Percentiles rank a stretch among this genome's conserved stretches.
Evolutionary conservation across 2,329 filamentous ascomycete genomes (phyloP).

Genomic region (Fusarium subtropicale): DNA sequence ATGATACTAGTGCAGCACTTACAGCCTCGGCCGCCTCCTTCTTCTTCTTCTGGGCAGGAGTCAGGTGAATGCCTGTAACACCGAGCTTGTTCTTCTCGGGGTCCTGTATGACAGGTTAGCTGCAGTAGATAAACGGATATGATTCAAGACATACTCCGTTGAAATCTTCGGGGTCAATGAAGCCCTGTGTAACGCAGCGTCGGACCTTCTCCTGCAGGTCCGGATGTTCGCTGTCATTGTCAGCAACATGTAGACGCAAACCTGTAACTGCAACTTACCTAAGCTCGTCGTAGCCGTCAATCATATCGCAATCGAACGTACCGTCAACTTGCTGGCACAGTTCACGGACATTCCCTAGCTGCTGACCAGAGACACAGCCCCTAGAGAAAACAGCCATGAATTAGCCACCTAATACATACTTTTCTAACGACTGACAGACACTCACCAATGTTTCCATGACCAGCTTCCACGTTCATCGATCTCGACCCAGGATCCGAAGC

Average conservation of each 20-base stretch:
- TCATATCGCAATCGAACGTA: slow-evolving; percentile 69
- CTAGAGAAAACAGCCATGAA: slow-evolving; percentile 57
- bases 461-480: slow-evolving; percentile 72
- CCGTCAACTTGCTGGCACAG: slow-evolving; percentile 60
- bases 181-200: slow-evolving; percentile 77
- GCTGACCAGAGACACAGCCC: slow-evolving; percentile 87
- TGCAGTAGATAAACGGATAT: not conserved
- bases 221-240: slow-evolving; percentile 56
- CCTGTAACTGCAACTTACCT: slow-evolving; percentile 53
- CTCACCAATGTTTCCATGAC: slow-evolving; percentile 89
- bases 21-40: slow-evolving; percentile 48
- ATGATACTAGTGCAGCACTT: slow-evolving; percentile 16
- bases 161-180: slow-evolving; percentile 88
- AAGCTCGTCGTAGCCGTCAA: slow-evolving; percentile 87
- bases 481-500: slow-evolving; percentile 79
- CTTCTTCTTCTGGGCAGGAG: slow-evolving; percentile 53
- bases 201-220: slow-evolving; percentile 80
- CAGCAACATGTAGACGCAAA: slow-evolving; percentile 6
- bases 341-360: slow-evolving; percentile 74
- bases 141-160: slow-evolving; percentile 75
- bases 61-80: slow-evolving; percentile 70
- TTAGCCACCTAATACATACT: slow-evolving; percentile 4
- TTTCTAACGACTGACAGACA: slow-evolving; percentile 6
- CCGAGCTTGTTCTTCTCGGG: slow-evolving; percentile 78
- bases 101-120: slow-evolving; percentile 65